Conservation (phyloP, 306 rosid species). For the Boehmeria nivea region DNA sequence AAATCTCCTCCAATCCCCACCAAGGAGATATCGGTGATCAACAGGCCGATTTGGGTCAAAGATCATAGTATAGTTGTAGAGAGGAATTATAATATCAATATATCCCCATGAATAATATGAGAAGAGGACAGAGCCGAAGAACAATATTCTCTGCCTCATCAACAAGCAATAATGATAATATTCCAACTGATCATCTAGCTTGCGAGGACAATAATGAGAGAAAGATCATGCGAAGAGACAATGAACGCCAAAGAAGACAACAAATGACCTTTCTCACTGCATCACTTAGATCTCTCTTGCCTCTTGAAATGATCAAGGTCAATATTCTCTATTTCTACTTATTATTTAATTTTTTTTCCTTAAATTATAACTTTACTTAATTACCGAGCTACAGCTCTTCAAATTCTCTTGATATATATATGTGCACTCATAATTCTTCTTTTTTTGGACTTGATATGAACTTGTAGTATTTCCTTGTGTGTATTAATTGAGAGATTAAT, state of each 20-base stretch:
- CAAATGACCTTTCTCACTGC: conserved; percentile 28
- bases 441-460: no score
- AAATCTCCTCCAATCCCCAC: conserved; percentile 11
- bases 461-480: no score
- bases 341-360: no score
- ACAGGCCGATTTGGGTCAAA: conserved; percentile 12
- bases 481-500: no score
- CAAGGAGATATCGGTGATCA: conserved; percentile 14
- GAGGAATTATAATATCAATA: background rate
- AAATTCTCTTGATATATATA: no score
- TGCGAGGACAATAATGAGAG: background rate
- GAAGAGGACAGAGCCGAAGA: background rate
- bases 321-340: conserved; percentile 1
- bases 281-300: conserved; percentile 38
- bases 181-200: background rate
- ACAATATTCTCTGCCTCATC: background rate
- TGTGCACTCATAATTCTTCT: no score
- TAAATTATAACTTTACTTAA: no score
- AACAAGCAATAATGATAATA: background rate
- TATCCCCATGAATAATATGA: conserved; percentile 4
- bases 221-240: conserved; percentile 41
- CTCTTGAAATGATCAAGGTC: conserved; percentile 32
- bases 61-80: no score
- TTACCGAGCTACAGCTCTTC: no score
- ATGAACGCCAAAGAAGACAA: conserved; percentile 43